Evolutionary conservation across 257 asterid species (phyloP), one percentile per base, ranked within the genome.

Genomic region (Thymus quinquecostatus): DNA sequence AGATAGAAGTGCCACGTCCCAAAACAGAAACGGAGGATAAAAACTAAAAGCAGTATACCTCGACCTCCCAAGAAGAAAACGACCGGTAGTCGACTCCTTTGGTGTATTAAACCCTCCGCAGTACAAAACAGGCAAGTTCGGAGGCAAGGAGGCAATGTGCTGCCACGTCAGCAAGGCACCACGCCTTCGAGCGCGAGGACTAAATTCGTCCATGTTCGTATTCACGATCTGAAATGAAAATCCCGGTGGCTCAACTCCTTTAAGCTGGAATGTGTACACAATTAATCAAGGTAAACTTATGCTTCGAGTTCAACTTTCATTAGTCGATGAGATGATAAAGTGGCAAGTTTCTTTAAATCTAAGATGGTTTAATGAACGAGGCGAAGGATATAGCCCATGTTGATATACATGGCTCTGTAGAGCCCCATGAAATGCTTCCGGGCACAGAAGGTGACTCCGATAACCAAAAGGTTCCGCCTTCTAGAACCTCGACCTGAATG

Each of bases 111-210:
- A 95, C 56, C 99, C 98, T 58, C 98, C 99, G 84, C 96, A 88
- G 61, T 92, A 95, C 38, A 95, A 72, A 45, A 90, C 97, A 51
- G 99, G 93, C 81, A 95, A 82, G 85, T 87, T 89, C 11, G 98
- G 99, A 62, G 99, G 99, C 82, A 95, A 88, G 44, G 99, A 95
- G 60, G 99, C 98, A 68, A 95, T 88, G 72, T 95, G 99, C 82
- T 95, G 99, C 99, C 99, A 95, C 2, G 99, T 95, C 55, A 95
- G 88, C 75, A 95, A 75, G 69, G 99, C 98, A 64, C 99, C 96
- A 70, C 98, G 95, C 80, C 99, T 90, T 48, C 98, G 96, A 76
- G 98, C 93, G 73, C 99, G 95, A 59, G 99, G 89, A 69, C 96
- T 92, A 56, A 73, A 81, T 73, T 95, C 96, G 32, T 95, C 99